Percentiles rank a stretch among this genome's conserved stretches.
Conservation (phyloP, 495 filamentous ascomycete species). For the Podospora didyma region DNA sequence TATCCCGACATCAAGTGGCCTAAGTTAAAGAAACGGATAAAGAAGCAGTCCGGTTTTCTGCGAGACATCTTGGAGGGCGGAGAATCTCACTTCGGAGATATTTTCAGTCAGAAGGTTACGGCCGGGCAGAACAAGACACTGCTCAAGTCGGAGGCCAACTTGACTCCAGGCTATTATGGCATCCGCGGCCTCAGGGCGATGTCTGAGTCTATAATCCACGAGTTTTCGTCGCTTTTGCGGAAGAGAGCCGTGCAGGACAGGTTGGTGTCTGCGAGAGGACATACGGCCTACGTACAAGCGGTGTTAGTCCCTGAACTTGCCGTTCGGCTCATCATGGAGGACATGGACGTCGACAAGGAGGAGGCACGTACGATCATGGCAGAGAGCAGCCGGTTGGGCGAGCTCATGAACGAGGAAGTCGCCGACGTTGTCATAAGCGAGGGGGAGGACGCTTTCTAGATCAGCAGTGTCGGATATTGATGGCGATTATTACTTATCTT, state of each 20-base stretch:
- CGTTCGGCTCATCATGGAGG: conserved; percentile 73
- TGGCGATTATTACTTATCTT: not conserved
- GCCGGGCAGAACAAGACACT: conserved; percentile 59
- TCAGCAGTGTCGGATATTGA: not conserved
- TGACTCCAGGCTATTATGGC: conserved; percentile 80
- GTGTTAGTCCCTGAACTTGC: conserved; percentile 87
- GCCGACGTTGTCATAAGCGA: conserved; percentile 54
- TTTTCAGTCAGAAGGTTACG: conserved; percentile 55
- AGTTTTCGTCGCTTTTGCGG: conserved; percentile 59
- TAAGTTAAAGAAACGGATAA: conserved; percentile 59
- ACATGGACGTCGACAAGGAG: conserved; percentile 67
- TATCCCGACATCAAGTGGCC: conserved; percentile 83
- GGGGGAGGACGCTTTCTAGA: conserved; percentile 31
- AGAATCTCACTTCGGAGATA: conserved; percentile 58
- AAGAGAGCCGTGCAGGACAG: conserved; percentile 61
- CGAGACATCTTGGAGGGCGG: conserved; percentile 55
- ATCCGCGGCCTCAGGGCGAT: conserved; percentile 64
- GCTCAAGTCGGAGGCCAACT: conserved; percentile 47
- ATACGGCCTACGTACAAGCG: conserved; percentile 72
- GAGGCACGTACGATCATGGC: conserved; percentile 63
- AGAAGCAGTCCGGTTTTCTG: conserved; percentile 51
- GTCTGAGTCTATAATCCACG: conserved; percentile 59
- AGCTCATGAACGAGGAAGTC: conserved; percentile 65
- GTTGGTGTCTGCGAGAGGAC: conserved; percentile 64
- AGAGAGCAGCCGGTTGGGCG: conserved; percentile 74